Conservation (phyloP, 768 basidiomycete genomes). For the Neoboletus subvelutipes region DNA sequence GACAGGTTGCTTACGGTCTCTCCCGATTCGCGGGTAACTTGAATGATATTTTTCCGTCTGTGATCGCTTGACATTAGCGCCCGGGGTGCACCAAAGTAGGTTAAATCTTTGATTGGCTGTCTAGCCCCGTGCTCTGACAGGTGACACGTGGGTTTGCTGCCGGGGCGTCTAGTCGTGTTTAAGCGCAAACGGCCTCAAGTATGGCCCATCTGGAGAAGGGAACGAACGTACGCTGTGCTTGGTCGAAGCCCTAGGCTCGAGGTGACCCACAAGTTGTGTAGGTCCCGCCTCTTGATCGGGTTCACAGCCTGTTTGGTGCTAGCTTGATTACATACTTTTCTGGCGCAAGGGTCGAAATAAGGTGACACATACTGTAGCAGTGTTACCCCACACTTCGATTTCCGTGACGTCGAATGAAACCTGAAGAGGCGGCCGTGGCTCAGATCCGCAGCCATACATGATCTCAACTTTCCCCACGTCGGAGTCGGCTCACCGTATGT, state of each 20-base stretch:
- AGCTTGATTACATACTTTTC: background rate
- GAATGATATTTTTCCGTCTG: background rate
- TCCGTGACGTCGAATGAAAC: background rate
- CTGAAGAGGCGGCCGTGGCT: slow-evolving; percentile 15
- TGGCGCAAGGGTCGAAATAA: background rate
- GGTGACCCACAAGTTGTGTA: background rate
- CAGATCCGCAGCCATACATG: slow-evolving; percentile 17
- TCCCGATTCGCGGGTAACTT: background rate
- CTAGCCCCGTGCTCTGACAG: background rate
- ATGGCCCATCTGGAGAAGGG: slow-evolving; percentile 60
- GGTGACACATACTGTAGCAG: background rate
- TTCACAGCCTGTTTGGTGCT: background rate
- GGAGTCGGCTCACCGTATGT: slow-evolving; percentile 10
- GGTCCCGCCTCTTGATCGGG: slow-evolving; percentile 8
- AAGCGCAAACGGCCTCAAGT: slow-evolving; percentile 40
- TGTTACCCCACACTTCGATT: slow-evolving; percentile 23
- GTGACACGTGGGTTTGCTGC: slow-evolving; percentile 1
- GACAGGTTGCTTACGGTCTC: background rate
- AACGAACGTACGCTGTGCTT: slow-evolving; percentile 35
- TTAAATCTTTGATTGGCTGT: slow-evolving; percentile 6
- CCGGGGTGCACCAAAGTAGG: slow-evolving; percentile 45
- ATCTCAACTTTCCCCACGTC: slow-evolving; percentile 12
- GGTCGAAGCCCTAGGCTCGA: background rate
- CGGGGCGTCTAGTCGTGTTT: background rate
- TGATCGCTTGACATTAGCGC: background rate